Evolutionary conservation across 2,329 filamentous ascomycete genomes (phyloP).

Genomic region (Metarhizium anisopliae): DNA sequence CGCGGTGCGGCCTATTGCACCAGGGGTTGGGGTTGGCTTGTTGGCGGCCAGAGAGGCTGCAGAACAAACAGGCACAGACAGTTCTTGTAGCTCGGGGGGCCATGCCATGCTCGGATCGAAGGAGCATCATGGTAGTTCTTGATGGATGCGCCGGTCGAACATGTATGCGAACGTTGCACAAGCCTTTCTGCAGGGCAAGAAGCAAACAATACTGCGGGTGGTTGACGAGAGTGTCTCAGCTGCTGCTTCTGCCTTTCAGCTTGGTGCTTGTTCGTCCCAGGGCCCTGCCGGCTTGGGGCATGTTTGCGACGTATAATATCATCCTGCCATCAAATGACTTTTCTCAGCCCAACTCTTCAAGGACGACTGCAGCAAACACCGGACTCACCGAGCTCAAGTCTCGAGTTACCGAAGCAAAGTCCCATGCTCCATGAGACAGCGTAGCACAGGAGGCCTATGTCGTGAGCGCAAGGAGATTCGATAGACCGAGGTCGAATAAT

Average conservation of each 20-base stretch:
- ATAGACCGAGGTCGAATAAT: not conserved
- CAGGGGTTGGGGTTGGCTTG: not conserved
- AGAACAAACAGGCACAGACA: too few species aligned
- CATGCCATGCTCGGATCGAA: not conserved
- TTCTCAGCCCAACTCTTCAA: not conserved
- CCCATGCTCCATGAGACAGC: not conserved
- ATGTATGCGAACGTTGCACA: not conserved
- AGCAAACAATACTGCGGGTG: not conserved
- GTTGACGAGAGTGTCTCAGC: not conserved
- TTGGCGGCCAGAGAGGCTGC: not conserved
- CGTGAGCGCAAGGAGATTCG: not conserved
- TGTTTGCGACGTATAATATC: not conserved
- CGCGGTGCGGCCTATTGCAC: not conserved
- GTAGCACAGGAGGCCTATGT: not conserved
- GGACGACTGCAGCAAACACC: not conserved
- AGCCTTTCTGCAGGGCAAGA: not conserved
- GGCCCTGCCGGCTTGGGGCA: not conserved
- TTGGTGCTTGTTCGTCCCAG: not conserved
- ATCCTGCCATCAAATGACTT: not conserved
- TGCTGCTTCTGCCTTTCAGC: not conserved
- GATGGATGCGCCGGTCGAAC: not conserved
- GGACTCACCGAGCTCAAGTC: not conserved
- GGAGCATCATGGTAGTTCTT: not conserved
- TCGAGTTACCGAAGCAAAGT: not conserved
- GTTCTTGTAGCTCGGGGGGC: not conserved